phyloP scores from a whole-genome alignment of 805 yeast species.

The Wickerhamomyces hampshirensis region DNA sequence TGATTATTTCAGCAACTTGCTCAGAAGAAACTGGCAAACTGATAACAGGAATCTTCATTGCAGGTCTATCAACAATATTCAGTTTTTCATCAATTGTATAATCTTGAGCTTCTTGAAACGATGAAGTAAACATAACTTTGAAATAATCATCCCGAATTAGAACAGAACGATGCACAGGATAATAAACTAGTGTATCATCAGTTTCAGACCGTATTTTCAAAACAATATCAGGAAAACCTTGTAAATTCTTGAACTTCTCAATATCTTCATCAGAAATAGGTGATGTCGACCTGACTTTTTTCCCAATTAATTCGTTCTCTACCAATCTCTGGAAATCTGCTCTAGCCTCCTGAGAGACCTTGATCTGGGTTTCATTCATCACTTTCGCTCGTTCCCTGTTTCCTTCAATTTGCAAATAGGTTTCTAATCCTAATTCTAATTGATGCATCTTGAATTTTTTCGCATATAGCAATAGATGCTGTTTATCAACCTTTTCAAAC shows the following conservation, averaged over 20 bases:
- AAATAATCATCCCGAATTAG: conserved; percentile 60
- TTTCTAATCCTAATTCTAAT: conserved; percentile 32
- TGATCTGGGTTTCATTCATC: conserved; percentile 25
- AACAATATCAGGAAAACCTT: no score
- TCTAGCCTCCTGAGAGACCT: conserved; percentile 18
- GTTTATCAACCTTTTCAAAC: conserved; percentile 27
- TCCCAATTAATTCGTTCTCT: conserved; percentile 13
- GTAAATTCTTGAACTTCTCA: no score
- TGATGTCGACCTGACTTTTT: conserved; percentile 18
- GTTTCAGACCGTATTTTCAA: no score
- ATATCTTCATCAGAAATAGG: no score
- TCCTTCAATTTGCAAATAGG: conserved; percentile 24
- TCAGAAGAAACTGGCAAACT: conserved; percentile 26
- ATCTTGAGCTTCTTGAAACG: conserved; percentile 33
- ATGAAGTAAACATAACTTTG: conserved; percentile 54
- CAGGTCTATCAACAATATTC: conserved; percentile 9
- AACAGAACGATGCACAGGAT: conserved; percentile 63
- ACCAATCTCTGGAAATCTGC: conserved; percentile 17
- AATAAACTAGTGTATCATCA: conserved; percentile 25
- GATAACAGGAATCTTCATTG: conserved; percentile 26
- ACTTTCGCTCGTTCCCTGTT: conserved; percentile 29
- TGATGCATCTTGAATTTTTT: conserved; percentile 30
- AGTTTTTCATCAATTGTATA: conserved; percentile 10
- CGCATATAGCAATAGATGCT: conserved; percentile 29
- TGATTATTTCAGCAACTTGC: conserved; percentile 43